Conservation (phyloP, 495 filamentous ascomycete genomes). For the Penicillium tannophilum region DNA sequence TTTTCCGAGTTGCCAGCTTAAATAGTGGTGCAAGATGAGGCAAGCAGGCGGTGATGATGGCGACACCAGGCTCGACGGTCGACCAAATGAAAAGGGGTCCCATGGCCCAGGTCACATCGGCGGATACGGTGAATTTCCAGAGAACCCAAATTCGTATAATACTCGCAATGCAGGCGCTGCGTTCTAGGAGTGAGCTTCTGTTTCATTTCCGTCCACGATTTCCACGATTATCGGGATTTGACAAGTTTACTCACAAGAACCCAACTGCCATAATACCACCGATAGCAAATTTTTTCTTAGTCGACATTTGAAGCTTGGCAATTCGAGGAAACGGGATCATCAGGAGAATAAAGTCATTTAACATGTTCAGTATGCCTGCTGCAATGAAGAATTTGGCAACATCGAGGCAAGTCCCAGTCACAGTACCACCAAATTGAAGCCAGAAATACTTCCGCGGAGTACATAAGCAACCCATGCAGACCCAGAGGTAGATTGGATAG, state of each 20-base stretch:
- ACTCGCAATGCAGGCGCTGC: conserved; percentile 28
- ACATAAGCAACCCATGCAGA: conserved; percentile 25
- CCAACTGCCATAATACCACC: conserved; percentile 44
- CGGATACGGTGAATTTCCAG: conserved; percentile 31
- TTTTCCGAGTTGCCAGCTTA: conserved; percentile 20
- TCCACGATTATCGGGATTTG: too few species aligned
- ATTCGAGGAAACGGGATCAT: conserved; percentile 44
- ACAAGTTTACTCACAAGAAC: conserved; percentile 29
- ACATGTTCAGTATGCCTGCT: conserved; percentile 36
- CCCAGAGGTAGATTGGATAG: conserved; percentile 26
- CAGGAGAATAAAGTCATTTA: conserved; percentile 47
- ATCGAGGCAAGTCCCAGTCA: conserved; percentile 29
- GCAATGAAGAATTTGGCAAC: conserved; percentile 32
- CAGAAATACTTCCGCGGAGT: conserved; percentile 34
- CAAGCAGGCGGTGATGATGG: conserved; percentile 46
- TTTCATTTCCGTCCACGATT: neutral
- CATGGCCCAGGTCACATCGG: conserved; percentile 43
- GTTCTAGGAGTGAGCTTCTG: conserved; percentile 9
- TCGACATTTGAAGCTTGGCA: conserved; percentile 30
- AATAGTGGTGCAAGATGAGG: conserved; percentile 42
- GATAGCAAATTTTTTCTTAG: conserved; percentile 40
- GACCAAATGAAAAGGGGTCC: conserved; percentile 46
- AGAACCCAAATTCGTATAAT: conserved; percentile 44
- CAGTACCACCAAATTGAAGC: conserved; percentile 26
- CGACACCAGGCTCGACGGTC: conserved; percentile 43